Base-by-base conservation (phyloP, 1,284 basidiomycete genomes). In the Volvariella surrecta region DNA sequence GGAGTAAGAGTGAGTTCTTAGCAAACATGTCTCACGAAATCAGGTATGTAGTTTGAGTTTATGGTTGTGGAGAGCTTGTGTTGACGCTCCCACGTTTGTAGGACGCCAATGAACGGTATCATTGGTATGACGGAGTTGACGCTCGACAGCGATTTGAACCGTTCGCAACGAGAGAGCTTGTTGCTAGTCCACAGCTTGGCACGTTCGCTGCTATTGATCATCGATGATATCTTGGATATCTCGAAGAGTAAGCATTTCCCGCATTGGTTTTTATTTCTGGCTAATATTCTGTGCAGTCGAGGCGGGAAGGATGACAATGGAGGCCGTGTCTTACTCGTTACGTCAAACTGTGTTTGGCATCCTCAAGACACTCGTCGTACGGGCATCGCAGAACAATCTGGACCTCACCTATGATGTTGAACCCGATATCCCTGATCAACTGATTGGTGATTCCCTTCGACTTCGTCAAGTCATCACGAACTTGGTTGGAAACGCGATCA, bases 71-170 rank as follows among this genome's bases (percentile, higher is more conserved):
- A 11, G 19, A 21, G 28, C 28, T 24, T 22, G n/a, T 47, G 39
- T 54, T 40, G 38, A 28, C 11, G 24, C 24, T 28, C 34, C 51
- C 40, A 39, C 38, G 34, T 45, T 38, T 24, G 31, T 54, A 90
- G 91, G 58, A 97, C 94, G 19, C 93, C 94, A 0, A 97, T 97
- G 94, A 97, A 97, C 60, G 93, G 95, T 58, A 99, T 99, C 65
- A 99, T 99, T 53, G 95, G 92, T 15, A 96, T 99, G 93, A 99
- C 96, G 40, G 94, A 97, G 64, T 70, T 99, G 52, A 98, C 95
- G 13, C 78, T 99, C 38, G 95, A 99, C 61, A 89, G 87, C 43
- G 89, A 94, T 57, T 64, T 95, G 45, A 91, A 90, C 50, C 67
- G 90, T 52, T 86, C 83, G 37, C 91, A 94, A 63, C 73, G 95